Base-by-base conservation (phyloP, 495 filamentous ascomycete genomes). In the Penicillium manginii region DNA sequence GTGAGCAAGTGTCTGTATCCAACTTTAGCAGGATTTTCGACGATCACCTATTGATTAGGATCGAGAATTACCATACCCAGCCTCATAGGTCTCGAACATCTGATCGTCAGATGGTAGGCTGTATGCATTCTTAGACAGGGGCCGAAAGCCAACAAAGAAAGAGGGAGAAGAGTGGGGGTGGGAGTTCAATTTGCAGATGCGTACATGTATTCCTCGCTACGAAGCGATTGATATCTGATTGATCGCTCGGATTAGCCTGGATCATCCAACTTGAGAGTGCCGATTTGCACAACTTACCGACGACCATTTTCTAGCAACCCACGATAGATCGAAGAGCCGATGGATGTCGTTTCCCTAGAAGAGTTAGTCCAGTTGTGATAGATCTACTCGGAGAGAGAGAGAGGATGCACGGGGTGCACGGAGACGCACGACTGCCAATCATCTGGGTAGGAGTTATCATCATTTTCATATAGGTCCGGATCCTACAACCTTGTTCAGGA, bases 71-170 rank as follows among this genome's bases (percentile, higher is more conserved):
- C 43, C 39, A 9, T 54, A 63, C 59, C 63, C 63, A 7, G 63
- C 63, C 37, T 65, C 63, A 39, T 65, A 65, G 18, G 63, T 57
- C 37, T 65, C 59, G 14, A 62, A 65, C 50, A 59, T 56, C 39
- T 48, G 40, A 29, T 65, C 63, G 50, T 65, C 63, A 0, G 63
- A 61, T 1, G 63, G 63, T 19, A 62, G 31, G 12, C 63, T 63
- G 19, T 21, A 43, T 21, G 35, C 33, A 37, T 37, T 37, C 15
- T 37, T 39, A 4, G 35, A 14, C 35, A 39, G 35, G 12, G 15
- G 9, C 35, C 35, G 35, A 39, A 39, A 39, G 35, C 15, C 4
- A n/a, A n/a, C 4, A 39, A 14, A n/a, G 11, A n/a, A 39, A 39
- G 12, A n/a, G 9, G 2, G 26, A 14, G 35, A 39, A 10, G 15